Base-by-base conservation (phyloP, 768 basidiomycete species). In the Dioszegia hungarica region DNA sequence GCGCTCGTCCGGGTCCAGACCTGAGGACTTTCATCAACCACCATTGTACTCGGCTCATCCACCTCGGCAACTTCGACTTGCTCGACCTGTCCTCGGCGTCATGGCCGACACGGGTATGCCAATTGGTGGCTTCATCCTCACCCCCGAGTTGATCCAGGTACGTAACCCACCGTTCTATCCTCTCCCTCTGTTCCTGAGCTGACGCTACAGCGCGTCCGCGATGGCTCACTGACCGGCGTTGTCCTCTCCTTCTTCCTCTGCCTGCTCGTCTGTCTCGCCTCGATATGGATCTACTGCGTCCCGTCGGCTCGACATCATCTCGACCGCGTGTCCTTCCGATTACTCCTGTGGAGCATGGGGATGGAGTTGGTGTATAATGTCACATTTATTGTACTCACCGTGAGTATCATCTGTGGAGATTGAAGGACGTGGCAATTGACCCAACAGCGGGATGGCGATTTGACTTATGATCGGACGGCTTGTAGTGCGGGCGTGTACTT, bases 291-390 rank as follows among this genome's bases (percentile, higher is more conserved):
- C 5, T 49, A 49, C 34, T 49, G 33, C 2, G 47, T 49, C 3
- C 47, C 47, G 14, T 36, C 31, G 6, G 51, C 51, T 4, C 27
- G 52, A 34, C 38, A 54, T 33, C 38, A 43, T 33, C 27, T 54
- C 3, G 52, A 67, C 39, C 28, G 66, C 5, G 55, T 67, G 1
- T 64, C 62, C 5, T 67, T 67, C 31, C 44, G 66, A 25, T 29
- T 67, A 36, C 43, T 67, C 11, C 29, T 59, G 17, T 57, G 57
- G 38, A 40, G 54, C 19, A 62, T 64, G 60, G 57, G 29, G n/a
- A 57, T 59, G 38, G 62, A 67, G 47, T 27, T 67, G 8, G 48
- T 59, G 45, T 64, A 67, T 56, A 54, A 40, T 36, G 19, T 43
- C 1, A 25, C 20, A 2, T 66, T 49, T 24, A 44, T 66, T 2